Evolutionary conservation across 768 basidiomycete genomes (phyloP).

Genomic region (Termitomyces titanicus): DNA sequence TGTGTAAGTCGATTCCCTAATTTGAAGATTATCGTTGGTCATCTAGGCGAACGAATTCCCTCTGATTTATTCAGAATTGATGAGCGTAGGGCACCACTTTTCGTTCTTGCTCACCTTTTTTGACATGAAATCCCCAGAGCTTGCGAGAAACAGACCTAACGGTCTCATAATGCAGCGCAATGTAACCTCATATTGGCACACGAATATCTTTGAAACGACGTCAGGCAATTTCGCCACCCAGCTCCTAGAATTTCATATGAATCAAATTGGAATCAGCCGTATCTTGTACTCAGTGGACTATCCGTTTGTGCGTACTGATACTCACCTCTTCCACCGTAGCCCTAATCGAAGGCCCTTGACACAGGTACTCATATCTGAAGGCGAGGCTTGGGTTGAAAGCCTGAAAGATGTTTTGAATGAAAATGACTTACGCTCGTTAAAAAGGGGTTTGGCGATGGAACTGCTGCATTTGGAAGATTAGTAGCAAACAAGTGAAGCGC

Average conservation of each 20-base stretch:
- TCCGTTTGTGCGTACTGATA: slow-evolving; percentile 28
- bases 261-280: slow-evolving; percentile 35
- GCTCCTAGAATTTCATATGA: slow-evolving; percentile 34
- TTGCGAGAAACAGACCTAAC: slow-evolving; percentile 20
- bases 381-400: slow-evolving; percentile 22
- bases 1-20: slow-evolving; percentile 35
- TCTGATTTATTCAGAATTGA: slow-evolving; percentile 40
- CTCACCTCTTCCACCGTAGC: background rate
- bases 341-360: background rate
- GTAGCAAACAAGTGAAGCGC: background rate
- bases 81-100: slow-evolving; percentile 22
- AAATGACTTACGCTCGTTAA: slow-evolving; percentile 21
- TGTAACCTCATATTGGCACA: slow-evolving; percentile 33
- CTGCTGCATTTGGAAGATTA: slow-evolving; percentile 25
- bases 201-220: slow-evolving; percentile 37
- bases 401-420: slow-evolving; percentile 16
- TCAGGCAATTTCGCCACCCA: slow-evolving; percentile 38
- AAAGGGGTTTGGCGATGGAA: slow-evolving; percentile 24
- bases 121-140: slow-evolving; percentile 19
- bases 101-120: background rate
- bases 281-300: slow-evolving; percentile 41
- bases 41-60: slow-evolving; percentile 39
- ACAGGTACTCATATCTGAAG: slow-evolving; percentile 19
- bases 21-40: slow-evolving; percentile 37
- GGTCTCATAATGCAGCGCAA: slow-evolving; percentile 37